Conservation (phyloP, 2,329 filamentous ascomycete genomes). For the Xylaria sp. region DNA sequence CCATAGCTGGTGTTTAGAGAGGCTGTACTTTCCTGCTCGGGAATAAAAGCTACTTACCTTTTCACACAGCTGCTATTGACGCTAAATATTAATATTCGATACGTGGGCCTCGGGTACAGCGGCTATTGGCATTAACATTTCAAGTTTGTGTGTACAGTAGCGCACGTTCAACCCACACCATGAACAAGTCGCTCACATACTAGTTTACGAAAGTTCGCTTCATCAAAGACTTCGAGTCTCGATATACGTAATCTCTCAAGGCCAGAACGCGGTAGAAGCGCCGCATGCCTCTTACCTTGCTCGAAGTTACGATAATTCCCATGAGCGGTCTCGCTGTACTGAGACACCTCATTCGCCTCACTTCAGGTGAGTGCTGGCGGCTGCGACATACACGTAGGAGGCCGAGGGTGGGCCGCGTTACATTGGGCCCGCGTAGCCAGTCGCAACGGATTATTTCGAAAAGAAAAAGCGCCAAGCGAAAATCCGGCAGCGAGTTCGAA, state of each 20-base stretch:
- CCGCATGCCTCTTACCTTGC: conserved; percentile 6
- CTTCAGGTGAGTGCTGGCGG: conserved; percentile 6
- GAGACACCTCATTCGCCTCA: conserved; percentile 1
- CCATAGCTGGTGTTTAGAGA: not conserved
- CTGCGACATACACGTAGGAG: not conserved
- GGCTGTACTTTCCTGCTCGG: not conserved
- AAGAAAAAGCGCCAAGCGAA: conserved; percentile 21
- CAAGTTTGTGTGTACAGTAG: not conserved
- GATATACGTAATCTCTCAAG: not conserved
- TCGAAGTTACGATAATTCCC: not conserved
- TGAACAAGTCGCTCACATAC: conserved; percentile 1
- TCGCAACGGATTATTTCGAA: conserved; percentile 11
- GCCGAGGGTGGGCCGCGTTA: conserved; percentile 10
- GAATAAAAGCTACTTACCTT: not conserved
- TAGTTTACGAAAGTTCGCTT: not conserved
- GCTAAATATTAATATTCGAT: conserved; percentile 3
- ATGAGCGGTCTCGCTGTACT: conserved; percentile 2
- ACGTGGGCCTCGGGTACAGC: conserved; percentile 2
- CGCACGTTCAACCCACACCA: conserved; percentile 6
- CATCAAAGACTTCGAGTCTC: not conserved
- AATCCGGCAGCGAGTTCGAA: conserved; percentile 8
- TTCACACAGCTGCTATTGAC: not conserved
- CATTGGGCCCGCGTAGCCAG: conserved; percentile 13
- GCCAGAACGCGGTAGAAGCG: not conserved
- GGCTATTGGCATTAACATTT: conserved; percentile 12